Evolutionary conservation across 1,139 yeast species (phyloP).

Genomic region (Candida sanyaensis): DNA sequence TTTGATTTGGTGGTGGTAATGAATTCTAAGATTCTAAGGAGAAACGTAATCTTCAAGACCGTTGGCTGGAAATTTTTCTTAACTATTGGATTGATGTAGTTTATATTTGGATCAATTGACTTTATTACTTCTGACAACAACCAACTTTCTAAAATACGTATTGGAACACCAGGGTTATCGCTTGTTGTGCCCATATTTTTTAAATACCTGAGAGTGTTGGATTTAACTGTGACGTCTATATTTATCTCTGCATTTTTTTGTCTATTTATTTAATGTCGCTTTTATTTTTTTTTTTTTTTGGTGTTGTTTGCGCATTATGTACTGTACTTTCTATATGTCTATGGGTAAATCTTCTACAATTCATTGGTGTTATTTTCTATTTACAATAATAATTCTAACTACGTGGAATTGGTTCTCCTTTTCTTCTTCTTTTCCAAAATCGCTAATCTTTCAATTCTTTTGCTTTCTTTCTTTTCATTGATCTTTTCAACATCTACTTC

Average conservation of each 20-base stretch:
- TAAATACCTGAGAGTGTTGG: no score
- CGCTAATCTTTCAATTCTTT: slow-evolving; percentile 32
- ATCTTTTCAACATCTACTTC: slow-evolving; percentile 20
- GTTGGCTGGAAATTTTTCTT: slow-evolving; percentile 19
- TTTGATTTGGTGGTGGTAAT: slow-evolving; percentile 18
- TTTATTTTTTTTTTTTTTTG: no score
- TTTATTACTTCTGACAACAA: slow-evolving; percentile 16
- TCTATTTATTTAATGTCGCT: no score
- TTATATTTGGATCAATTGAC: slow-evolving; percentile 8
- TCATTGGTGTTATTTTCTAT: not conserved
- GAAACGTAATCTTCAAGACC: slow-evolving; percentile 21
- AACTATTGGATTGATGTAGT: slow-evolving; percentile 17
- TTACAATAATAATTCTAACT: not conserved
- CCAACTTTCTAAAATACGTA: slow-evolving; percentile 28
- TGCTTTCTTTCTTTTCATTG: slow-evolving; percentile 38
- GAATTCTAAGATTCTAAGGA: slow-evolving; percentile 31
- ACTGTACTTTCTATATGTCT: no score
- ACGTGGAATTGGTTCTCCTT: slow-evolving; percentile 4
- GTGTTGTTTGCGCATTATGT: no score
- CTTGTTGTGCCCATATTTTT: not conserved
- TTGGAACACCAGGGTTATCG: slow-evolving; percentile 17
- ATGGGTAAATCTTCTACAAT: no score
- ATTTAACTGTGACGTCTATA: no score
- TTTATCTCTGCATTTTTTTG: no score
- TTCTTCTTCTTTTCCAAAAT: slow-evolving; percentile 15